Percentiles rank a stretch among this genome's conserved stretches.
These are phyloP conservation scores for Sclerotinia nivalis DNA, from an alignment of 2,329 filamentous ascomycete genomes.

Conservation along the genomic window DNA sequence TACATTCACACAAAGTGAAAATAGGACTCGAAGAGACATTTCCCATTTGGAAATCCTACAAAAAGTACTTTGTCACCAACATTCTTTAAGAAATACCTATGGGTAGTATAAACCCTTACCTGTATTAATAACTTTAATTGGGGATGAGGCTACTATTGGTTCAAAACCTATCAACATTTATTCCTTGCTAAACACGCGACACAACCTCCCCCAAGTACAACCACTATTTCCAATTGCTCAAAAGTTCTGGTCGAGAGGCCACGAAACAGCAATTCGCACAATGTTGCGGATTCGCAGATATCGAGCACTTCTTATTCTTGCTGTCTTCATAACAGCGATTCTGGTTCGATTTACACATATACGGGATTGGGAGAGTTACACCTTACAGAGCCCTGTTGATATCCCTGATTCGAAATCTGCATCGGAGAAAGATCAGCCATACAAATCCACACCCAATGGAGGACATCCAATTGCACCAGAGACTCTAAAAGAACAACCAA, in stretches of 20 bases:
- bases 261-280: constrained; percentile 28
- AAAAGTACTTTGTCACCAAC: background rate
- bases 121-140: constrained; percentile 3
- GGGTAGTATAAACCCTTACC: background rate
- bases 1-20: background rate
- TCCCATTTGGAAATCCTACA: background rate
- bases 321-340: constrained; percentile 28
- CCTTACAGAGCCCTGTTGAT: constrained; percentile 21
- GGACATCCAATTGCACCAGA: background rate
- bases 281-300: constrained; percentile 64
- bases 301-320: constrained; percentile 51
- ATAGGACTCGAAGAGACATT: background rate
- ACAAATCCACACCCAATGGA: background rate
- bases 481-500: constrained; percentile 5
- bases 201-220: constrained; percentile 4
- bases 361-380: constrained; percentile 27
- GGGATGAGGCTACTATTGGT: constrained; percentile 18
- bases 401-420: constrained; percentile 21
- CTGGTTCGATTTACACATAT: constrained; percentile 30
- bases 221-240: background rate
- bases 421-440: background rate
- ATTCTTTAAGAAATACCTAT: background rate
- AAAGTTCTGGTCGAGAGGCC: constrained; percentile 21
- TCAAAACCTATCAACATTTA: background rate
- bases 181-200: constrained; percentile 20